phyloP scores from a whole-genome alignment of 2,329 filamentous ascomycete genomes.

The Fusarium luffae region DNA sequence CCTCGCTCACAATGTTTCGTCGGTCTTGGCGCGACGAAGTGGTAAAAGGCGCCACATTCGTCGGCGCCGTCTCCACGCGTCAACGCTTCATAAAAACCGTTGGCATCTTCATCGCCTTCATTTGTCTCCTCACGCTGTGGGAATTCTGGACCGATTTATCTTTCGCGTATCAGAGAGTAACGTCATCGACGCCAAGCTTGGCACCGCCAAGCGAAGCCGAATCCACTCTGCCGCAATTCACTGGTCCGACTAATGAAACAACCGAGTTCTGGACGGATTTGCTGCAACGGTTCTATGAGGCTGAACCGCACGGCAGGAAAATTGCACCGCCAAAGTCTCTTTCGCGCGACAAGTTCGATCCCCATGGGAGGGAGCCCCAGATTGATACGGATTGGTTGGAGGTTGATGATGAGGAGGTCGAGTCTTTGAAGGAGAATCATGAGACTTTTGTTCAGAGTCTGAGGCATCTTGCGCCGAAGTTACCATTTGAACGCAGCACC shows the following conservation, averaged over 20 bases:
- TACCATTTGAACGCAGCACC: constrained; percentile 25
- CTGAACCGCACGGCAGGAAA: constrained; percentile 28
- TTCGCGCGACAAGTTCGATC: constrained; percentile 33
- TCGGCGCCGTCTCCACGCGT: constrained; percentile 8
- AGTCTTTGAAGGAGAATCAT: constrained; percentile 34
- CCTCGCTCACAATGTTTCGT: constrained; percentile 6
- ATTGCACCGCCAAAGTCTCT: constrained; percentile 25
- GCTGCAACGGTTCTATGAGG: constrained; percentile 11
- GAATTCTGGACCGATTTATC: constrained; percentile 34
- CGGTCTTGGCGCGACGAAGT: constrained; percentile 10
- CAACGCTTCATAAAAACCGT: constrained; percentile 24
- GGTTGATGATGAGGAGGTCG: constrained; percentile 9
- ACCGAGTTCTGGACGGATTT: constrained; percentile 30
- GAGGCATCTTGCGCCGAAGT: constrained; percentile 12
- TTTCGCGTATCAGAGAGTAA: constrained; percentile 22
- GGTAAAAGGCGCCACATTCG: constrained; percentile 6
- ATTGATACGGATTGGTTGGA: constrained; percentile 30
- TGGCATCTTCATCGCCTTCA: constrained; percentile 22
- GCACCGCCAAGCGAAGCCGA: neutral
- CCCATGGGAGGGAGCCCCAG: constrained; percentile 4
- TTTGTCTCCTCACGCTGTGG: constrained; percentile 32
- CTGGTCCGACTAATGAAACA: constrained; percentile 28
- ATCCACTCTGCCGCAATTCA: constrained; percentile 12
- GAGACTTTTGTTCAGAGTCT: constrained; percentile 24
- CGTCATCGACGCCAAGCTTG: neutral